phyloP scores from a whole-genome alignment of 148 eudicot genomes.

The Chenopodium quinoa region DNA sequence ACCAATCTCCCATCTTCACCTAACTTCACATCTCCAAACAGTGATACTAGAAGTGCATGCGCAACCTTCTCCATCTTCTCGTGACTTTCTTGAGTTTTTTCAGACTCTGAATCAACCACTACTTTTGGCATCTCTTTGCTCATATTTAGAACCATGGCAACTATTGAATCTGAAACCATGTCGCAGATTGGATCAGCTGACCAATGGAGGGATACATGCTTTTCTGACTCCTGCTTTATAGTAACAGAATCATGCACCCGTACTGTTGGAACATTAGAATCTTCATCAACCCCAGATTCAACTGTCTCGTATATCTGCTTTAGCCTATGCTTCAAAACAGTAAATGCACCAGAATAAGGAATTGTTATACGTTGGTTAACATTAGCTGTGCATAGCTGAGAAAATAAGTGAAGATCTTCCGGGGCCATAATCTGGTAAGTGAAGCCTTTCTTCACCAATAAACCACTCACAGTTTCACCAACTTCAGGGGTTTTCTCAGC shows the following conservation, averaged over 20 bases:
- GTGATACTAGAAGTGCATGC: conserved; percentile 65
- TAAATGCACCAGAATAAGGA: conserved; percentile 87
- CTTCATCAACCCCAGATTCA: conserved; percentile 60
- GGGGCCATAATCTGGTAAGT: conserved; percentile 93
- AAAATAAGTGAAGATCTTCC: conserved; percentile 84
- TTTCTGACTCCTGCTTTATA: conserved; percentile 71
- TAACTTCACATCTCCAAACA: conserved; percentile 80
- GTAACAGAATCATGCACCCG: conserved; percentile 72
- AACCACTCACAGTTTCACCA: conserved; percentile 70
- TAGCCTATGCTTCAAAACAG: conserved; percentile 68
- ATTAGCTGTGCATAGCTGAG: conserved; percentile 81
- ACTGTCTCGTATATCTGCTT: conserved; percentile 88
- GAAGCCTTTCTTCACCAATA: conserved; percentile 89
- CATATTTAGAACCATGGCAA: conserved; percentile 78
- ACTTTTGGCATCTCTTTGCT: conserved; percentile 85
- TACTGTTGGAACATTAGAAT: conserved; percentile 51
- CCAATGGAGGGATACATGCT: conserved; percentile 86
- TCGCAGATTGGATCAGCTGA: conserved; percentile 82
- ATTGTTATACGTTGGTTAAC: conserved; percentile 79
- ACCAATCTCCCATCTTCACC: conserved; percentile 72
- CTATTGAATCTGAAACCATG: conserved; percentile 90
- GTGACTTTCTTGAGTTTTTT: conserved; percentile 44
- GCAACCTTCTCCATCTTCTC: conserved; percentile 71
- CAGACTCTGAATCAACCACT: conserved; percentile 60
- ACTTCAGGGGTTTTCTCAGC: conserved; percentile 77